phyloP scores from a whole-genome alignment of 202 grass and related monocot species.

The Digitaria exilis region DNA sequence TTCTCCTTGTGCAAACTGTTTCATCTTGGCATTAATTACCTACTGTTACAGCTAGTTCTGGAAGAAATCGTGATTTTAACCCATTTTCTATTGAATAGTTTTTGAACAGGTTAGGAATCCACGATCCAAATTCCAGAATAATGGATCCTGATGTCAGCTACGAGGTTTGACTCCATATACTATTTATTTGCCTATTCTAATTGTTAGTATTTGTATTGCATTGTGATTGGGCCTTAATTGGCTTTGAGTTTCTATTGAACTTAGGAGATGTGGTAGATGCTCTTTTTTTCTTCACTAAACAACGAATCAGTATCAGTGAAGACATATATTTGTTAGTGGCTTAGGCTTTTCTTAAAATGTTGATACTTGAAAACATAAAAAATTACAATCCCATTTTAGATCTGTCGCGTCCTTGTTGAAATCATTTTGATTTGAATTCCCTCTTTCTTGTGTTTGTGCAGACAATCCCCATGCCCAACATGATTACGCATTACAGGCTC shows the following conservation, averaged over 20 bases:
- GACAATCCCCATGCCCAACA: not conserved
- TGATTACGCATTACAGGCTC: not conserved
- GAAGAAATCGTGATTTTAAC: not conserved
- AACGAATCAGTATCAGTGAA: conserved; percentile 2
- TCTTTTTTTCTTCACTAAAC: not conserved
- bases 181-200: not conserved
- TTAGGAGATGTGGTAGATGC: not conserved
- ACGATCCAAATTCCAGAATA: not conserved
- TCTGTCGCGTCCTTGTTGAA: not conserved
- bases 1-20: not conserved
- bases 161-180: conserved; percentile 12
- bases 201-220: not conserved
- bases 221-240: not conserved
- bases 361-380: not conserved
- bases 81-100: conserved; percentile 8
- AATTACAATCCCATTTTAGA: conserved; percentile 1
- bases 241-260: not conserved
- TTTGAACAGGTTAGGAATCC: not conserved
- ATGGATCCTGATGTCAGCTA: not conserved
- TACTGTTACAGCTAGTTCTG: not conserved
- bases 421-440: conserved; percentile 15
- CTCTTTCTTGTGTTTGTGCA: conserved; percentile 23
- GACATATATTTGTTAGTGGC: conserved; percentile 14
- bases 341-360: conserved; percentile 10
- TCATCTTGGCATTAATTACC: not conserved